A percentile compares a stretch with the other conserved stretches of the same genome.
Conservation (phyloP, 2,329 filamentous ascomycete genomes). For the Massarina eburnea region DNA sequence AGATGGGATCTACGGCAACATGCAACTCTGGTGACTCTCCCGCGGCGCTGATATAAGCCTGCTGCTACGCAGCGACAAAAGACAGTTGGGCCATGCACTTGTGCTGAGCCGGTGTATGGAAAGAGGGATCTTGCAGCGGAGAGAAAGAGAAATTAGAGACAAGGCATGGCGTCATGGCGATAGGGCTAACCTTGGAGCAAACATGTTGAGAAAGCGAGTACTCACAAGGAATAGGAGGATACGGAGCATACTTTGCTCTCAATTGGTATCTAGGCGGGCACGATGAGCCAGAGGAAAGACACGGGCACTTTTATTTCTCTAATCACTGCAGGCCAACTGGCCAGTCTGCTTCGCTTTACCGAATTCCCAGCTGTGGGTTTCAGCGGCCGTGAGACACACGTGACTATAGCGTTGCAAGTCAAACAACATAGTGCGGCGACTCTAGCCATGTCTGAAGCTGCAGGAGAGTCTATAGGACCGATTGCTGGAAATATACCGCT, state of each 20-base stretch:
- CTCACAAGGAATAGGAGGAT: constrained; percentile 20
- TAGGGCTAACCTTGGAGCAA: constrained; percentile 21
- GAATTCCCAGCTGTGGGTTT: background rate
- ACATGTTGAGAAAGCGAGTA: constrained; percentile 12
- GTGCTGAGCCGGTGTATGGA: background rate
- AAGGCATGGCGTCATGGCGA: constrained; percentile 31
- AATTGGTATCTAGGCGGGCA: too few species aligned
- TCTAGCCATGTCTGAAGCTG: background rate
- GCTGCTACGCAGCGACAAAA: background rate
- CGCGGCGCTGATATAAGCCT: background rate
- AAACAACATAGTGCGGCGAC: too few species aligned
- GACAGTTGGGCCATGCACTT: background rate
- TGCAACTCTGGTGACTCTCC: background rate
- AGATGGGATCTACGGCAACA: constrained; percentile 18
- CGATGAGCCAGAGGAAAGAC: too few species aligned
- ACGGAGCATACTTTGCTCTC: constrained; percentile 16
- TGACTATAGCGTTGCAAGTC: too few species aligned
- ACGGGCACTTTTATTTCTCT: too few species aligned
- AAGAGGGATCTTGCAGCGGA: background rate
- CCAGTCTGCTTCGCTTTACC: too few species aligned
- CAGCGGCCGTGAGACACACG: background rate
- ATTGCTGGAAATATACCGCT: too few species aligned
- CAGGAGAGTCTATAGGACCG: background rate
- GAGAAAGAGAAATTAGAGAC: background rate
- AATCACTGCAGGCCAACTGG: too few species aligned